Conservation (phyloP, 345 rosid genomes). For the Eucalyptus sideroxylon region DNA sequence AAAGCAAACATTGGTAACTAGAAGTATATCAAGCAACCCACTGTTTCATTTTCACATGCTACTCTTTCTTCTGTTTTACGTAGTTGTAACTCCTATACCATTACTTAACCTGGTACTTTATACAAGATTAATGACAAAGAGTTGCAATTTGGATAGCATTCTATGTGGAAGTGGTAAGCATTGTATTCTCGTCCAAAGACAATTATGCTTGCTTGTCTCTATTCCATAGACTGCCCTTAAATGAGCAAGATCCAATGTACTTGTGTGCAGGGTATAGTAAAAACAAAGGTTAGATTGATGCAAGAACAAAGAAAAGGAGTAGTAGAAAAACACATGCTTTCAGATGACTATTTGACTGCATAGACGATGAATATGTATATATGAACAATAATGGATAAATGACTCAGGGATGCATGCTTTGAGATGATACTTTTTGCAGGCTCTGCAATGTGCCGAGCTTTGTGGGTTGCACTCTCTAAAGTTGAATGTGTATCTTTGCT, state of each 20-base stretch:
- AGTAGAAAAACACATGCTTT: neutral
- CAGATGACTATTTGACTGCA: neutral
- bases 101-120: neutral
- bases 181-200: neutral
- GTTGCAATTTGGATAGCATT: neutral
- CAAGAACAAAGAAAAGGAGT: neutral
- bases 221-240: neutral
- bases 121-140: neutral
- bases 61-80: neutral
- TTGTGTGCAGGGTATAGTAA: neutral
- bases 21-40: neutral
- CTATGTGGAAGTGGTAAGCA: neutral
- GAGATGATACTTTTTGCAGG: neutral
- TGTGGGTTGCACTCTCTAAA: constrained; percentile 1
- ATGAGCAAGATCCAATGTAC: neutral
- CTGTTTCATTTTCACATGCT: neutral
- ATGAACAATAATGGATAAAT: no score
- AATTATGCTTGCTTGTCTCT: neutral
- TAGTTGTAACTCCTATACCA: neutral
- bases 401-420: neutral
- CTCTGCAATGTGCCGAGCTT: neutral
- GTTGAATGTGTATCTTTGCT: constrained; percentile 30
- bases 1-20: neutral
- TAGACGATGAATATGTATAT: neutral
- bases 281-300: neutral